A percentile compares a stretch with the other conserved stretches of the same genome.
phyloP scores from a whole-genome alignment of 2,329 filamentous ascomycete species.

The Pyricularia sp. region DNA sequence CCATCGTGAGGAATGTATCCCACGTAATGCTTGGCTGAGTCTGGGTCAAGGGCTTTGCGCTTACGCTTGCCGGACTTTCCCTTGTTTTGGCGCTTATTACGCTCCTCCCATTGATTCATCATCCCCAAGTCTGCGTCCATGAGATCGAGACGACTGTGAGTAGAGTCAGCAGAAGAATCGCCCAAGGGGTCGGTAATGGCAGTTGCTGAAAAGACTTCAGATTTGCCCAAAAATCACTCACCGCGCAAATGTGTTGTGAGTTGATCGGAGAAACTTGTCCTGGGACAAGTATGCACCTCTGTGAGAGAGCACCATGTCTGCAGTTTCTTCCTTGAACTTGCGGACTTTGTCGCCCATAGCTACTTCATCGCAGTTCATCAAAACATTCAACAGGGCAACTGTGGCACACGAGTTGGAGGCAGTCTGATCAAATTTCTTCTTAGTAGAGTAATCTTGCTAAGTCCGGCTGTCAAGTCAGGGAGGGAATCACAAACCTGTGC shows the following conservation, averaged over 20 bases:
- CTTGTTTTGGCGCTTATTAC: constrained; percentile 2
- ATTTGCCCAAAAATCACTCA: constrained; percentile 19
- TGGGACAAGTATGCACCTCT: constrained; percentile 68
- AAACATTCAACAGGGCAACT: constrained; percentile 84
- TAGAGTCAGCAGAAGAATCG: neutral
- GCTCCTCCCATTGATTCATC: constrained; percentile 40
- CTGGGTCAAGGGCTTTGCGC: constrained; percentile 39
- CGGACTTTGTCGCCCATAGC: constrained; percentile 61
- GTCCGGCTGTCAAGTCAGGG: neutral
- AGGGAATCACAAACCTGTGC: constrained; percentile 56
- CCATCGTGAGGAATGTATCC: constrained; percentile 74
- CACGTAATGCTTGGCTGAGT: constrained; percentile 72
- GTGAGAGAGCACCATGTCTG: constrained; percentile 56
- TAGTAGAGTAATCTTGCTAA: neutral
- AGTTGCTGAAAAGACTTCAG: neutral
- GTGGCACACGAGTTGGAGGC: constrained; percentile 81
- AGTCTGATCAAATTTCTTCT: constrained; percentile 41
- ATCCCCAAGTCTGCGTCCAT: constrained; percentile 61
- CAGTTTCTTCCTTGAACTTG: constrained; percentile 65
- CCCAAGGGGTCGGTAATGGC: neutral
- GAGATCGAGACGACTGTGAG: constrained; percentile 60
- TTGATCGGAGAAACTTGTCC: constrained; percentile 66
- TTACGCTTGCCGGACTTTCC: constrained; percentile 10
- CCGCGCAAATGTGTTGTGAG: constrained; percentile 84
- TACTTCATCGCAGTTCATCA: constrained; percentile 69